Conservation (phyloP, 192 early-diverging fungal species). For the Borealophlyctis nickersoniae region DNA sequence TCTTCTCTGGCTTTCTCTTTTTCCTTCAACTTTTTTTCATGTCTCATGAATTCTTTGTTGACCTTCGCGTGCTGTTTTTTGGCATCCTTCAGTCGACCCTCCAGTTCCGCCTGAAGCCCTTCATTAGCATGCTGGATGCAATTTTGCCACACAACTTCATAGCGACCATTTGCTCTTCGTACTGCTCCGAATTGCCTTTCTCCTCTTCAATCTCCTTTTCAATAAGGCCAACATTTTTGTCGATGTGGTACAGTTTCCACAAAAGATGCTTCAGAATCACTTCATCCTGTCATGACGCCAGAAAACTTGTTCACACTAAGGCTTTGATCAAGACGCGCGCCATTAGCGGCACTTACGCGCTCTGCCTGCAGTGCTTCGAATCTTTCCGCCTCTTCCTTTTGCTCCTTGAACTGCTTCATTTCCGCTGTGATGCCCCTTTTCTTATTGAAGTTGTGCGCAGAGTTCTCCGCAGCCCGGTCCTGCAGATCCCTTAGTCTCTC, state of each 20-base stretch:
- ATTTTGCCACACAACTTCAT: constrained; percentile 14
- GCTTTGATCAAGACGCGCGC: constrained; percentile 6
- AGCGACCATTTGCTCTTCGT: constrained; percentile 38
- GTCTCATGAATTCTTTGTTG: constrained; percentile 66
- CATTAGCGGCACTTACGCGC: constrained; percentile 40
- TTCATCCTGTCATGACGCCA: constrained; percentile 43
- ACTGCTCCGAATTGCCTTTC: constrained; percentile 34
- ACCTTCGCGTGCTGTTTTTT: constrained; percentile 71
- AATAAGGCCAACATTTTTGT: constrained; percentile 59
- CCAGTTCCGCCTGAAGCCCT: constrained; percentile 14
- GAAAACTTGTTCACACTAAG: too few species aligned
- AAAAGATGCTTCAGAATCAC: constrained; percentile 69
- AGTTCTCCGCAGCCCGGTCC: constrained; percentile 85
- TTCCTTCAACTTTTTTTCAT: constrained; percentile 73
- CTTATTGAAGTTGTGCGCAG: constrained; percentile 84
- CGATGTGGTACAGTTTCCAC: constrained; percentile 90
- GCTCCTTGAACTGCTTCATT: constrained; percentile 88
- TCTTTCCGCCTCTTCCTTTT: constrained; percentile 85
- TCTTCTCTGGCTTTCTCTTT: constrained; percentile 72
- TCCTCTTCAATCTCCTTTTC: constrained; percentile 58
- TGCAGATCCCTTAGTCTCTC: constrained; percentile 76
- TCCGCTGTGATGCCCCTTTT: constrained; percentile 86
- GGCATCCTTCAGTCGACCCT: constrained; percentile 53
- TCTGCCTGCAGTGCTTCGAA: constrained; percentile 66
- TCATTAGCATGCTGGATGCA: too few species aligned